These are phyloP conservation scores for Mallotus japonicus DNA, from an alignment of 441 rosid species.

Conservation along the genomic window DNA sequence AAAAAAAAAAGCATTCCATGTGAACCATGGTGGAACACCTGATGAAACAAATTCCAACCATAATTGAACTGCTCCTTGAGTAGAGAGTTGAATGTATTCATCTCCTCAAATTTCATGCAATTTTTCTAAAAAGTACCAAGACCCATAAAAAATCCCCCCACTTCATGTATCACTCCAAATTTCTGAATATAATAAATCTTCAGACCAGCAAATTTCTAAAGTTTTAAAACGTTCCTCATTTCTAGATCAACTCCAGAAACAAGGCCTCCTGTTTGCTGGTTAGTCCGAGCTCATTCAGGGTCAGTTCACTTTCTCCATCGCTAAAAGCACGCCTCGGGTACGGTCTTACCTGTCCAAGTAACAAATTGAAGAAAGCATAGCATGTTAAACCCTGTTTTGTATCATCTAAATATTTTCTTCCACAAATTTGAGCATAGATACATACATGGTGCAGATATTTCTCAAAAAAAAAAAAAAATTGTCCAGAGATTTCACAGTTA, in stretches of 20 bases:
- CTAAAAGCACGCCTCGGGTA: constrained; percentile 89
- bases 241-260: constrained; percentile 77
- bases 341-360: constrained; percentile 84
- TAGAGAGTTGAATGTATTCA: background rate
- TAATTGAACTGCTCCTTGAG: constrained; percentile 1
- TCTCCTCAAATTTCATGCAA: constrained; percentile 17
- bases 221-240: background rate
- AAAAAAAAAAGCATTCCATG: background rate
- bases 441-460: background rate
- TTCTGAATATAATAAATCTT: constrained; percentile 19
- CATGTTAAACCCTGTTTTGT: background rate
- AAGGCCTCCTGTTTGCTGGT: constrained; percentile 94
- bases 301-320: constrained; percentile 57
- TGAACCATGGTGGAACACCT: constrained; percentile 11
- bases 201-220: constrained; percentile 23
- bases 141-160: constrained; percentile 21
- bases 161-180: constrained; percentile 13
- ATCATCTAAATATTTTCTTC: background rate
- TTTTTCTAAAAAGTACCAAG: constrained; percentile 25
- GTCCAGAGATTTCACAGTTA: background rate
- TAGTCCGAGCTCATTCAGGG: constrained; percentile 82
- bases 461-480: background rate
- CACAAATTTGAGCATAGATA: background rate
- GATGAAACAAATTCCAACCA: constrained; percentile 15
- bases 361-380: background rate